Base-by-base conservation (phyloP, 805 yeast genomes). In the Zygosaccharomyces lentus region DNA sequence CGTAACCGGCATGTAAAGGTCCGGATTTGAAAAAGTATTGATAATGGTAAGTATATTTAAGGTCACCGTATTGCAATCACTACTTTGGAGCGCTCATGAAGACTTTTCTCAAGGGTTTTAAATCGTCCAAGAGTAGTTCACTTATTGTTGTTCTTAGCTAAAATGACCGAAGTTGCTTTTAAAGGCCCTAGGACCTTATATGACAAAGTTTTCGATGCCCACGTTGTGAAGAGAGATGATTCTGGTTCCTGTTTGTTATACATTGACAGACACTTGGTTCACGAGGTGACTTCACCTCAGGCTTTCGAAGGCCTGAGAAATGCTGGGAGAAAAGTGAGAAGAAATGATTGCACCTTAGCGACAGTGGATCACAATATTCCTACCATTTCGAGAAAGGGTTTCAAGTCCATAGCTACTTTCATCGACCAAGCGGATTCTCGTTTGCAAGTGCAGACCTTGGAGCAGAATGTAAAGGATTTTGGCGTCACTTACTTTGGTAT, bases 221-320 rank as follows among this genome's bases (percentile, higher is more conserved):
- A 93, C 65, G 72, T 91, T 48, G 99, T 93, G 55, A 90, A 89
- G 70, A 75, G 80, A 62, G 96, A 88, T 57, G 91, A 87, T 44
- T 79, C 87, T 29, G 95, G 95, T 23, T 89, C 96, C 16, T 84
- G 78, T 64, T 75, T 93, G 52, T 70, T 93, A 50, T 93, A 87
- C 69, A 91, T 93, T 49, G 99, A 93, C 71, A 87, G 99, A 71
- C 99, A 93, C 69, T 75, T 93, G 56, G 96, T 93, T 41, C 99
- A 93, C 68, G 99, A 93, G 72, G 99, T 93, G 43, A 93, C 99
- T 1, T 91, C 98, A 24, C 99, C 99, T 29, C 99, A 93, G 70
- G 99, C 99, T 9, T 93, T 93, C 64, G 99, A 93, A 72, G 99
- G 99, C 41, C 77, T 93, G 59, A 78, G 75, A 53, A 84, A 81